These are phyloP conservation scores for Paramecium primaurelia DNA, from an alignment of 73 alveolate genomes.

Conservation along the genomic window DNA sequence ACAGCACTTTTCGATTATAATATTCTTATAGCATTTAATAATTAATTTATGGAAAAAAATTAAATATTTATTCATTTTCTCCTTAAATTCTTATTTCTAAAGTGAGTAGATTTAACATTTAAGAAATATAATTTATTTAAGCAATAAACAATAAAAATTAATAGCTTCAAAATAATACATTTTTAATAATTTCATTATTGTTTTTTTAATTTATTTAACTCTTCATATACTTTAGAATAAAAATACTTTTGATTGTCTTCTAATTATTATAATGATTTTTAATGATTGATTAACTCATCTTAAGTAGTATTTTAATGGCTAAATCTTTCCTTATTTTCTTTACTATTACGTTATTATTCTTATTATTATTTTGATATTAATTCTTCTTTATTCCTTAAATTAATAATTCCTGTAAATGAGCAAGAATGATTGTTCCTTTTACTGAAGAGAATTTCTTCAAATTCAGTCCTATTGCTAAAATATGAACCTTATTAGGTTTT, in stretches of 20 bases:
- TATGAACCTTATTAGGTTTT: background rate
- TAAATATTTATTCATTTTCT: background rate
- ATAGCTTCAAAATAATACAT: background rate
- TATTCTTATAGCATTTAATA: background rate
- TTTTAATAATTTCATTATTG: background rate
- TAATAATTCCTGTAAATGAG: background rate
- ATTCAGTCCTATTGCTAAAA: background rate
- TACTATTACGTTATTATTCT: background rate
- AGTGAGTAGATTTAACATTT: too few relatives aligned
- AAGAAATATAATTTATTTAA: too few relatives aligned
- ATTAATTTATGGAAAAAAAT: background rate
- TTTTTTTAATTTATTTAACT: background rate
- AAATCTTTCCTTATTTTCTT: background rate
- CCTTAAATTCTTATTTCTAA: background rate
- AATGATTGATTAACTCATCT: background rate
- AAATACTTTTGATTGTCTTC: background rate
- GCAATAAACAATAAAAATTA: too few relatives aligned
- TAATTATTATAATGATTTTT: background rate
- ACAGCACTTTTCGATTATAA: constrained; percentile 60
- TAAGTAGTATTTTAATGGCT: background rate
- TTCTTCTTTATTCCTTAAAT: background rate
- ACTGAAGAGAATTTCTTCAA: constrained; percentile 5
- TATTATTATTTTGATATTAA: background rate
- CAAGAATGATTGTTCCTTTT: background rate
- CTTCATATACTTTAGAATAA: constrained; percentile 33